These are phyloP conservation scores for Nothopassalora personata DNA, from an alignment of 2,329 filamentous ascomycete genomes.

Conservation along the genomic window DNA sequence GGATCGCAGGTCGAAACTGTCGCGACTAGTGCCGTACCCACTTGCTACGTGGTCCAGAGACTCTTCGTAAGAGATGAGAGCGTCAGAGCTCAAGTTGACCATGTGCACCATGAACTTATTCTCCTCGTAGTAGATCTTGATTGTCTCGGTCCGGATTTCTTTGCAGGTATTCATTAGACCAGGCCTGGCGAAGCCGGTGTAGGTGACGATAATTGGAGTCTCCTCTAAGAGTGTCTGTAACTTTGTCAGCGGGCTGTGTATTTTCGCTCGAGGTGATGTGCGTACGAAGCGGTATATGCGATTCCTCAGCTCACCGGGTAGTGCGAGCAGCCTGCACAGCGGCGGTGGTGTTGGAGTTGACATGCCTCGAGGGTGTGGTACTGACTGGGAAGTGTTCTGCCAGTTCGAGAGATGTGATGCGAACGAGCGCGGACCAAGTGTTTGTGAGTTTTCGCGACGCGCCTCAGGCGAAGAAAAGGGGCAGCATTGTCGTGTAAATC, in stretches of 20 bases:
- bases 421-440: no score
- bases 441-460: no score
- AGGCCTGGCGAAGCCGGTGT: neutral
- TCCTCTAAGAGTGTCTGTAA: neutral
- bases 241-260: neutral
- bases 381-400: no score
- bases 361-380: neutral
- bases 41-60: no score
- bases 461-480: no score
- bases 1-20: no score
- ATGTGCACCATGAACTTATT: neutral
- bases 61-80: no score
- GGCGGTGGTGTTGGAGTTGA: neutral
- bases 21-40: no score
- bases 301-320: conserved; percentile 11
- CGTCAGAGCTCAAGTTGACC: no score
- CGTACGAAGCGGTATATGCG: conserved; percentile 8
- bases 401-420: no score
- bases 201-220: neutral
- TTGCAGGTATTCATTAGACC: neutral
- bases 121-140: conserved; percentile 4
- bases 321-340: neutral
- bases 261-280: neutral
- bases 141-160: neutral
- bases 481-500: no score